Base-by-base conservation (phyloP, 257 asterid genomes). In the Phtheirospermum japonicum region DNA sequence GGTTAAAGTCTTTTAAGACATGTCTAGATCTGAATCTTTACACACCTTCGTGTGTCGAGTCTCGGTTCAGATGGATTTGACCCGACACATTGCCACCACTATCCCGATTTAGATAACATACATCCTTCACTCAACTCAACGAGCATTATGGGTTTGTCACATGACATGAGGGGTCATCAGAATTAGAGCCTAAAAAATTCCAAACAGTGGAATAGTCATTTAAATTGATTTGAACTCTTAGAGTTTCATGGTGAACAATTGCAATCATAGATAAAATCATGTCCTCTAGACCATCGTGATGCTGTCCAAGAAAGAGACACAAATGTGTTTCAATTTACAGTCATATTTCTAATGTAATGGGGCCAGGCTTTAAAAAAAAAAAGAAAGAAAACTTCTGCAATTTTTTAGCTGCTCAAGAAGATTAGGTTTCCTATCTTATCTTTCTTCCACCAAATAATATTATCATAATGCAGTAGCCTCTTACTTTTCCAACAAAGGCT, bases 261-360 rank as follows among this genome's bases (percentile, higher is more conserved):
- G 55, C 69, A 73, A 76, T 71, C 69, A 73, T 63, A 68, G 40
- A 54, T 65, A 53, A 64, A 49, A 62, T 66, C 65, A 58, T n/a
- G n/a, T n/a, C n/a, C n/a, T 66, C 66, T 45, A 53, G 3, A 59
- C 49, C 26, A 65, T 63, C 42, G 75, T 63, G 62, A 14, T 67
- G 52, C 17, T 68, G 69, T 61, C 72, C 66, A 72, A 68, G 18
- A 61, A 74, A 55, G 71, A 49, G 78, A 68, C 80, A 70, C 53
- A 8, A 37, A 65, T 60, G 65, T 53, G 31, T 64, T 57, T 66
- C 42, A 39, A 34, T 50, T 59, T 50, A 39, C 9, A 57, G 32
- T 18, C 56, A 9, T 30, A 37, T 30, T 64, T 51, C 50, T 7
- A 36, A 70, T 49, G 26, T 33, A 30, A 48, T 54, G 70, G 62